These are phyloP conservation scores for Pleodorina starrii DNA, from an alignment of 139 green algal species.

Conservation along the genomic window DNA sequence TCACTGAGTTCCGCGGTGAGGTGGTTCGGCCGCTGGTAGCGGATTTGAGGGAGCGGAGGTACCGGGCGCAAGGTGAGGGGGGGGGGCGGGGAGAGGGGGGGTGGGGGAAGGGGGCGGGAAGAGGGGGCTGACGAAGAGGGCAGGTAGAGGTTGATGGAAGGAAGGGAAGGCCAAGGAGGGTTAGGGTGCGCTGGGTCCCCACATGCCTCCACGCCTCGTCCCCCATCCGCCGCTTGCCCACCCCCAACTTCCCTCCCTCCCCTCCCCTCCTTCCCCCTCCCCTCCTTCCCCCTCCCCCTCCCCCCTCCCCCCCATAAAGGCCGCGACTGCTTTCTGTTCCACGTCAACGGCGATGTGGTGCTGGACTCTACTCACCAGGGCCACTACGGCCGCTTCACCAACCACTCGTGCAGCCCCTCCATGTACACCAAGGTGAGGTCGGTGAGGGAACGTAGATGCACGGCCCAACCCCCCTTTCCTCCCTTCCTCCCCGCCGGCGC, in stretches of 20 bases:
- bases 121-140: too few species aligned
- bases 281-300: not conserved
- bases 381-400: constrained; percentile 89
- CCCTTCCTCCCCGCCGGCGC: too few species aligned
- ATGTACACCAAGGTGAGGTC: constrained; percentile 89
- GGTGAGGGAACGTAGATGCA: too few species aligned
- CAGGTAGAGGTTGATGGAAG: too few species aligned
- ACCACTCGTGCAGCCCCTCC: constrained; percentile 92
- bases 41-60: constrained; percentile 80
- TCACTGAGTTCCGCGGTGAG: constrained; percentile 93
- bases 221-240: not conserved
- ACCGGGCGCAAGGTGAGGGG: constrained; percentile 65
- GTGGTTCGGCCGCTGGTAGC: constrained; percentile 75
- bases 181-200: too few species aligned
- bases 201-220: not conserved
- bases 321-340: constrained; percentile 95
- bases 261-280: not conserved
- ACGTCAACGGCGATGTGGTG: constrained; percentile 80
- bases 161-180: too few species aligned
- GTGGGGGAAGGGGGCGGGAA: too few species aligned
- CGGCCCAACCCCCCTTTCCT: too few species aligned
- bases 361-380: constrained; percentile 88
- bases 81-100: not conserved
- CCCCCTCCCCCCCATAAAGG: not conserved
- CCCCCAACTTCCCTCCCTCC: not conserved